A percentile compares a stretch with the other conserved stretches of the same genome.
These are phyloP conservation scores for Elaphomyces granulatus DNA, from an alignment of 495 filamentous ascomycete genomes.

Conservation along the genomic window DNA sequence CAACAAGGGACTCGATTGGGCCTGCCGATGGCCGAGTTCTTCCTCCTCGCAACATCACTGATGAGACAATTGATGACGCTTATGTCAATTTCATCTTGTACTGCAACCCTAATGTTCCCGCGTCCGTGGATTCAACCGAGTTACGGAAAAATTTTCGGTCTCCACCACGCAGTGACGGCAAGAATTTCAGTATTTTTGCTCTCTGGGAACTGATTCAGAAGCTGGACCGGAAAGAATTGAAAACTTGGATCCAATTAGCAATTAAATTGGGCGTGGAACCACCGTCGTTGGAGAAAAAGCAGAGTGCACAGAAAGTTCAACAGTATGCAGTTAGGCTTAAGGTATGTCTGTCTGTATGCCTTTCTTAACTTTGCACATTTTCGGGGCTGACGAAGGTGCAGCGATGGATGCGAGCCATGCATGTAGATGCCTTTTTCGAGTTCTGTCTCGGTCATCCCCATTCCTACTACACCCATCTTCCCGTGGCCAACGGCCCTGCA, in stretches of 20 bases:
- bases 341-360: no score
- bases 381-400: constrained; percentile 23
- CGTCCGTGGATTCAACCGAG: constrained; percentile 55
- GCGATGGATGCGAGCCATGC: constrained; percentile 98
- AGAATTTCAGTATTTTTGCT: constrained; percentile 73
- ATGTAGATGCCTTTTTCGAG: constrained; percentile 93
- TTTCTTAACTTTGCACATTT: background rate
- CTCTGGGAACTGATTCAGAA: constrained; percentile 72
- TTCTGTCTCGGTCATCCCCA: constrained; percentile 71
- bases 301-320: constrained; percentile 93
- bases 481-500: constrained; percentile 42
- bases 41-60: constrained; percentile 55
- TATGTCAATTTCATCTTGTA: constrained; percentile 84
- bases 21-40: constrained; percentile 31
- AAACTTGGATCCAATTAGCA: constrained; percentile 90
- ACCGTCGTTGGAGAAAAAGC: constrained; percentile 68
- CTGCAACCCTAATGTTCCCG: constrained; percentile 68
- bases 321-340: constrained; percentile 93
- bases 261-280: constrained; percentile 82
- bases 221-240: constrained; percentile 76
- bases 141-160: constrained; percentile 67
- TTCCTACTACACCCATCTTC: constrained; percentile 73
- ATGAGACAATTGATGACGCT: constrained; percentile 68
- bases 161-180: constrained; percentile 85
- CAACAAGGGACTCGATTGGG: constrained; percentile 21